Evolutionary conservation across 345 rosid species (phyloP), one percentile per base, ranked within the genome.

Genomic region (Salix koriyanagi): DNA sequence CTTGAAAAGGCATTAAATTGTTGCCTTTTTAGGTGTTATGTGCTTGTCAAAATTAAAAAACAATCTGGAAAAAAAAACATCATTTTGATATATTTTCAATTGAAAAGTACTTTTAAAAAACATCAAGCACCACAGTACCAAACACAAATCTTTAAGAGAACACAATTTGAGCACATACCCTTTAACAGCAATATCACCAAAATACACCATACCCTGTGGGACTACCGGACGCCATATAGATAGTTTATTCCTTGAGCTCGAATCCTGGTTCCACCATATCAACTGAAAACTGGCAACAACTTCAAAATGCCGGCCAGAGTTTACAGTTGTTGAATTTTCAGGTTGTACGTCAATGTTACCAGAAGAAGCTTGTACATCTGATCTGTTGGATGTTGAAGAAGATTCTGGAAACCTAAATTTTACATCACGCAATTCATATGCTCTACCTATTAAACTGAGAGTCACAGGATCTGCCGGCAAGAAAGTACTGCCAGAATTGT

Each of bases 181-280:
- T 80, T 84, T 86, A 83, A 96, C 89, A 80, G 97, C 97, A 81
- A 93, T 85, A 87, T 96, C 99, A 73, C 99, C 97, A 74, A 96
- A 96, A 87, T 86, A 96, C 48, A 90, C 94, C 93, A 90, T 88
- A 74, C 97, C 94, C 37, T 84, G 89, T 46, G 96, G 83, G 77
- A 92, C 86, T 4, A 82, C 74, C 6, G 98, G 99, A 56, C 97
- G 97, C 99, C 99, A 96, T 81, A 96, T 74, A 7, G 99, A 96
- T 69, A 93, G 67, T 83, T 88, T 85, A 82, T 93, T 91, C 81
- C 92, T 88, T 69, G 93, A 87, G 81, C 83, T 89, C 79, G 93
- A 81, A 75, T 83, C 87, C 73, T 80, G 86, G 83, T 96, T 92
- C 94, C 90, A 93, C 99, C 99, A 96, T 76, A 96, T 86, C 84